Evolutionary conservation across 2,329 filamentous ascomycete genomes (phyloP).

Genomic region (Colletotrichum lentis): DNA sequence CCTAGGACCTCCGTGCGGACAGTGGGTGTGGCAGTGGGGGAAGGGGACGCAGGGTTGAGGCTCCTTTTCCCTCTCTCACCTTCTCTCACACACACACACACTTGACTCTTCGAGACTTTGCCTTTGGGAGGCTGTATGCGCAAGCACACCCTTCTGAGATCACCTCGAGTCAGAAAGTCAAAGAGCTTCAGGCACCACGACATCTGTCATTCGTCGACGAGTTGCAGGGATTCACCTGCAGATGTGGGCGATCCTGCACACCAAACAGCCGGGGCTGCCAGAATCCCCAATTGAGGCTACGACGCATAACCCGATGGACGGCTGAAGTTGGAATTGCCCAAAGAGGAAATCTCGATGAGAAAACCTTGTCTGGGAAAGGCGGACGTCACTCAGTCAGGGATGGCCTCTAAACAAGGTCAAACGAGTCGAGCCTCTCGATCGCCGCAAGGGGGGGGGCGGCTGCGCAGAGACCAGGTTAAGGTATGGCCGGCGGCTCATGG

Average conservation of each 20-base stretch:
- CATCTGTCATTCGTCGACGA: slow-evolving; percentile 28
- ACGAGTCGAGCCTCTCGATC: slow-evolving; percentile 21
- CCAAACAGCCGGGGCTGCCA: not conserved
- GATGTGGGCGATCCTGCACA: slow-evolving; percentile 1
- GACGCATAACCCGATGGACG: not conserved
- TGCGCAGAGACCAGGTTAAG: not conserved
- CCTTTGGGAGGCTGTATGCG: slow-evolving; percentile 5
- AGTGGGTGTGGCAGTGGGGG: not conserved
- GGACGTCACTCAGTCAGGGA: slow-evolving; percentile 8
- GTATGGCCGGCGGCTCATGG: slow-evolving; percentile 10
- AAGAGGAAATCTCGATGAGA: slow-evolving; percentile 25
- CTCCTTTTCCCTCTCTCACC: not conserved
- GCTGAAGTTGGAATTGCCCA: slow-evolving; percentile 12
- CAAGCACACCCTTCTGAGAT: not conserved
- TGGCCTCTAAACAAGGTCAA: slow-evolving; percentile 21
- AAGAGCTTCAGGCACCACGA: slow-evolving; percentile 14
- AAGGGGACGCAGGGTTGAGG: slow-evolving; percentile 22
- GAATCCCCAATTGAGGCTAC: not conserved
- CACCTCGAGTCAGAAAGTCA: slow-evolving; percentile 26
- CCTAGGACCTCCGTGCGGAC: slow-evolving; percentile 4
- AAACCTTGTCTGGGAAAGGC: slow-evolving; percentile 21
- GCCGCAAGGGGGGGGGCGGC: slow-evolving; percentile 24
- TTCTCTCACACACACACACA: not conserved
- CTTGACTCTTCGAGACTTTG: slow-evolving; percentile 14
- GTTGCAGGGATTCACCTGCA: slow-evolving; percentile 10